Evolutionary conservation across 257 asterid genomes (phyloP).

Genomic region (Solanum neorickii): DNA sequence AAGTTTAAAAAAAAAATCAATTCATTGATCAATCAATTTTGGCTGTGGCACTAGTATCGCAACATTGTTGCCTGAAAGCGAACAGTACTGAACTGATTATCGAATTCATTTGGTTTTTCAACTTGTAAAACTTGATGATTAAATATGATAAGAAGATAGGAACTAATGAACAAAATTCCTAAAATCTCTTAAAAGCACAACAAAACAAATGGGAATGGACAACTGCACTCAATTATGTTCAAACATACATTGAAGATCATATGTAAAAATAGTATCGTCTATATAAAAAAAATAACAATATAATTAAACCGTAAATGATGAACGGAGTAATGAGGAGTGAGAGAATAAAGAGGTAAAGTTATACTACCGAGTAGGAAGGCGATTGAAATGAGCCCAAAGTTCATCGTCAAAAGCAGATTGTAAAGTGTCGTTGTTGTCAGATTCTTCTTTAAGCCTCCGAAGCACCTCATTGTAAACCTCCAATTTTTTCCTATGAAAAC

Average conservation of each 20-base stretch:
- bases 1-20: constrained; percentile 10
- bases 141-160: background rate
- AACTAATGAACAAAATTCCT: background rate
- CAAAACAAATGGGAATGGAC: background rate
- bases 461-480: constrained; percentile 92
- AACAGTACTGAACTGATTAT: background rate
- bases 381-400: constrained; percentile 91
- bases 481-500: constrained; percentile 45
- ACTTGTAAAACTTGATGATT: too few relatives aligned
- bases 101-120: background rate
- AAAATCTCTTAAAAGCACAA: background rate
- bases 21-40: background rate
- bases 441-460: constrained; percentile 74
- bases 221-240: background rate
- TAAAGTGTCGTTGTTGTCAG: constrained; percentile 48
- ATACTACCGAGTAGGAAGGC: constrained; percentile 86
- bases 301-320: too few relatives aligned
- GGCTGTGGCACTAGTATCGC: background rate
- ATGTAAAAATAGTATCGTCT: background rate
- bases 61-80: background rate
- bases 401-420: constrained; percentile 65
- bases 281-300: too few relatives aligned
- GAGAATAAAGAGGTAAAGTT: background rate
- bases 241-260: background rate
- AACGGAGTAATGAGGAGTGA: background rate